Conservation (phyloP, 2,329 filamentous ascomycete genomes). For the Exserohilum turcica region DNA sequence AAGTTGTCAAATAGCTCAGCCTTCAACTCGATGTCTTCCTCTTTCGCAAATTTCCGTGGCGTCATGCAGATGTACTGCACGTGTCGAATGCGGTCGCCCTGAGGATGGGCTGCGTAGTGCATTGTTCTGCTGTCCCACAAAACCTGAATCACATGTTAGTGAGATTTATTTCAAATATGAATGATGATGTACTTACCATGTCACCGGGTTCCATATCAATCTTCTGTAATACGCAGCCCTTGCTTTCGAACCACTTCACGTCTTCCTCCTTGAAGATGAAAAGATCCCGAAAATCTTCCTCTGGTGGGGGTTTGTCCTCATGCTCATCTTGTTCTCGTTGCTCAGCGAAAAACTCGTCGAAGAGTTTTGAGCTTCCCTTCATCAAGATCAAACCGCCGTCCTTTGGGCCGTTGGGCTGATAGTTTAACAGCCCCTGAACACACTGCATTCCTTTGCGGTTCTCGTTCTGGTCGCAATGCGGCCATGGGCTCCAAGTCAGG, state of each 20-base stretch:
- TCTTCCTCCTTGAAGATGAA: constrained; percentile 53
- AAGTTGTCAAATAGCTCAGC: constrained; percentile 21
- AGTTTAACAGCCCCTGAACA: constrained; percentile 54
- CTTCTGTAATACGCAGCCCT: constrained; percentile 50
- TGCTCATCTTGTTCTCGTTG: constrained; percentile 16
- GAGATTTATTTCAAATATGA: constrained; percentile 12
- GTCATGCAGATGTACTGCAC: constrained; percentile 33
- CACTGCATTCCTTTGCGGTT: constrained; percentile 50
- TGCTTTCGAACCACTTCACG: constrained; percentile 51
- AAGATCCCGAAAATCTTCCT: constrained; percentile 46
- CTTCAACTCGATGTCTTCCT: constrained; percentile 26
- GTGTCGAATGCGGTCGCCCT: constrained; percentile 22
- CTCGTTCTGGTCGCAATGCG: constrained; percentile 47
- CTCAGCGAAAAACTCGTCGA: constrained; percentile 52
- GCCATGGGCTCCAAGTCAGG: constrained; percentile 47
- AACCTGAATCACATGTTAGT: background rate
- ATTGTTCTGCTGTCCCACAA: constrained; percentile 56
- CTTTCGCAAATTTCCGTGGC: constrained; percentile 15
- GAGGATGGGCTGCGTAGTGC: constrained; percentile 44
- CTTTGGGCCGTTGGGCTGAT: constrained; percentile 51
- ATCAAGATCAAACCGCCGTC: constrained; percentile 56
- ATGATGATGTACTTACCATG: constrained; percentile 27
- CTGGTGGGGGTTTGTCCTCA: constrained; percentile 21
- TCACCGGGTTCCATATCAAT: constrained; percentile 51
- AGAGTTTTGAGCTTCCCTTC: constrained; percentile 51